Percentiles rank a stretch among this genome's conserved stretches.
These are phyloP conservation scores for Odontarrhena argentea DNA, from an alignment of 345 rosid genomes.

Conservation along the genomic window DNA sequence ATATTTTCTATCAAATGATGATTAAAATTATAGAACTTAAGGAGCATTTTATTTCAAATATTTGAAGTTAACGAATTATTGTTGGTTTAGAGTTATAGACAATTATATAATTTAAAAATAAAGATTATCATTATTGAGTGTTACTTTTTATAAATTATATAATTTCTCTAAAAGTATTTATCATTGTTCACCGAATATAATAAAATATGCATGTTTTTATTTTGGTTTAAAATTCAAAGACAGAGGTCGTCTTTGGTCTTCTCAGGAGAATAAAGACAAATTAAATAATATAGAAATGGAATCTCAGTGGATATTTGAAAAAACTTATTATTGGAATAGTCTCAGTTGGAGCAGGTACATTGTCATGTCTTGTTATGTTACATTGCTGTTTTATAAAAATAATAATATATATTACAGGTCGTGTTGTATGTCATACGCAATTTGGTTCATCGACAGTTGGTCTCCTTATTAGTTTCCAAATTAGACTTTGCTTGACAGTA, in stretches of 20 bases:
- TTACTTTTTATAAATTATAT: no score
- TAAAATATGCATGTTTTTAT: not conserved
- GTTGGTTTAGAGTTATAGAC: no score
- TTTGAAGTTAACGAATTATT: no score
- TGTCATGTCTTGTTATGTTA: slow-evolving; percentile 28
- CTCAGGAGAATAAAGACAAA: slow-evolving; percentile 6
- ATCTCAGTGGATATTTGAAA: slow-evolving; percentile 36
- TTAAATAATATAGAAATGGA: slow-evolving; percentile 31
- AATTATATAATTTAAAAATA: no score
- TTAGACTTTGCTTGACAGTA: slow-evolving; percentile 25
- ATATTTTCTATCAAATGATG: no score
- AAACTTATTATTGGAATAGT: slow-evolving; percentile 28
- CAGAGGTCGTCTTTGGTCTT: slow-evolving; percentile 37
- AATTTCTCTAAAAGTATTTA: no score
- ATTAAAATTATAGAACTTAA: no score
- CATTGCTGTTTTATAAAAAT: not conserved
- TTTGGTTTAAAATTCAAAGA: slow-evolving; percentile 17
- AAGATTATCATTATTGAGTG: no score
- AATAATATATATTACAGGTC: not conserved
- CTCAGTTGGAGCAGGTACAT: slow-evolving; percentile 44
- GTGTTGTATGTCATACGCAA: slow-evolving; percentile 17
- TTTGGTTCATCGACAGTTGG: slow-evolving; percentile 5
- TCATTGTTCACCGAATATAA: no score
- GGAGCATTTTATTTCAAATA: no score
- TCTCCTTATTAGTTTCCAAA: slow-evolving; percentile 27